Evolutionary conservation across 2,329 filamentous ascomycete genomes (phyloP), one percentile per base, ranked within the genome.

Genomic region (Neonectria hederae): DNA sequence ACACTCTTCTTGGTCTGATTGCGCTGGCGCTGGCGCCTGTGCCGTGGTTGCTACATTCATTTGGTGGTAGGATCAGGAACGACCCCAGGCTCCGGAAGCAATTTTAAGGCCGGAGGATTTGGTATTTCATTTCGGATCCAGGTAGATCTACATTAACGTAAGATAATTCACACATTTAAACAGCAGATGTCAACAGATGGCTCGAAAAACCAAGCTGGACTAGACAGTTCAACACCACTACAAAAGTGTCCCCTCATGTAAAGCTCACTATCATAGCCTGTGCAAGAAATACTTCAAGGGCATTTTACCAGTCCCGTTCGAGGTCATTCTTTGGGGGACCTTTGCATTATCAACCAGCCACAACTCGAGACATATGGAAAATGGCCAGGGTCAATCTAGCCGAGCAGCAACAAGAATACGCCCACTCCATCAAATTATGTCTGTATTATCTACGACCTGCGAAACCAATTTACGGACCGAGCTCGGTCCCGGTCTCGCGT

Each of bases 1-100:
- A 81, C 69, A 78, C 76, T 5, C 65, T 82, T 6, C 70, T 82
- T 11, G 80, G 63, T 1, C 78, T 82, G 60, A 68, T 82, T 28
- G 66, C 77, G 2, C 65, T 82, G 1, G 73, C 43, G 0, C 65
- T 80, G 21, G 63, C 76, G 11, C 78, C 78, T 9, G 73, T 80
- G 14, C 76, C 77, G 5, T 65, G 58, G 62, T n/a, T 62, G 5
- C n/a, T 62, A 26, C 42, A 48, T 21, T 38, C 32, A 2, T 62
- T 57, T 42, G 52, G 58, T 22, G 26, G 48, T 17, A 49, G 58
- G 17, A 62, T 62, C 14, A 30, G 62, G 26, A 49, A 30, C 8
- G 56, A 51, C 58, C 10, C 45, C 11, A 64, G 35, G 10, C 54
- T 62, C 21, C 14, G 40, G 51, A 59, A 46, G 38, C 48, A 59